Conservation (phyloP, 2,329 filamentous ascomycete species). For the Rutstroemia sydowiana region DNA sequence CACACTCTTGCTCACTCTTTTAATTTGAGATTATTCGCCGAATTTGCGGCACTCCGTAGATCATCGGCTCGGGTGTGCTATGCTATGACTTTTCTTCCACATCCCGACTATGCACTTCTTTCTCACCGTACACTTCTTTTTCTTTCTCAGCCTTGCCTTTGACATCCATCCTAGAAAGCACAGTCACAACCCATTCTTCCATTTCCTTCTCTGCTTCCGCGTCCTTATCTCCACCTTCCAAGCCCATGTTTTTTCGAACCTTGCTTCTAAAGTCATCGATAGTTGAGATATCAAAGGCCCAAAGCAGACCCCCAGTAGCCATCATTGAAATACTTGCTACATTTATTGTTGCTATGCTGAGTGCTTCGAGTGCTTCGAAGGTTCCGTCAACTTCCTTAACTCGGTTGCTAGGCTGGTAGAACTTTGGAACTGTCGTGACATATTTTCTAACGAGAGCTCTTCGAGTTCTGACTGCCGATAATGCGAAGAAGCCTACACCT, state of each 20-base stretch:
- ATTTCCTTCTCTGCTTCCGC: slow-evolving; percentile 52
- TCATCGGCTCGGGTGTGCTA: not conserved
- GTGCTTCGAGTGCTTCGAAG: slow-evolving; percentile 71
- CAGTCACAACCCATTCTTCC: slow-evolving; percentile 52
- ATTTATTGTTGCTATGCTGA: slow-evolving; percentile 83
- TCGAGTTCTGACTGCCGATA: slow-evolving; percentile 64
- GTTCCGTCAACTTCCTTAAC: slow-evolving; percentile 51
- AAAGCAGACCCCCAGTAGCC: slow-evolving; percentile 64
- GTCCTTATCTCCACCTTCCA: slow-evolving; percentile 32
- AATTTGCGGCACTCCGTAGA: not conserved
- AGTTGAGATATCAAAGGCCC: slow-evolving; percentile 68
- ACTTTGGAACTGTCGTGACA: slow-evolving; percentile 56
- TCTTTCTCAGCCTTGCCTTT: slow-evolving; percentile 21
- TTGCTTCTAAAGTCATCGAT: slow-evolving; percentile 55
- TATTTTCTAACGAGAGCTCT: slow-evolving; percentile 61
- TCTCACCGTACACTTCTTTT: not conserved
- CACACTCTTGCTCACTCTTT: not conserved
- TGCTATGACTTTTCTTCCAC: slow-evolving; percentile 9
- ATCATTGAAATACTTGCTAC: slow-evolving; percentile 70
- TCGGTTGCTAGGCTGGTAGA: slow-evolving; percentile 59
- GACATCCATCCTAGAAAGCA: slow-evolving; percentile 51
- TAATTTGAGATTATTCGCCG: not conserved
- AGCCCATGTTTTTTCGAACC: slow-evolving; percentile 38
- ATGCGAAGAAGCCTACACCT: slow-evolving; percentile 66
- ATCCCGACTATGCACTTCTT: slow-evolving; percentile 1